Evolutionary conservation across 1,284 basidiomycete genomes (phyloP).

Genomic region (Trichosporon faecale): DNA sequence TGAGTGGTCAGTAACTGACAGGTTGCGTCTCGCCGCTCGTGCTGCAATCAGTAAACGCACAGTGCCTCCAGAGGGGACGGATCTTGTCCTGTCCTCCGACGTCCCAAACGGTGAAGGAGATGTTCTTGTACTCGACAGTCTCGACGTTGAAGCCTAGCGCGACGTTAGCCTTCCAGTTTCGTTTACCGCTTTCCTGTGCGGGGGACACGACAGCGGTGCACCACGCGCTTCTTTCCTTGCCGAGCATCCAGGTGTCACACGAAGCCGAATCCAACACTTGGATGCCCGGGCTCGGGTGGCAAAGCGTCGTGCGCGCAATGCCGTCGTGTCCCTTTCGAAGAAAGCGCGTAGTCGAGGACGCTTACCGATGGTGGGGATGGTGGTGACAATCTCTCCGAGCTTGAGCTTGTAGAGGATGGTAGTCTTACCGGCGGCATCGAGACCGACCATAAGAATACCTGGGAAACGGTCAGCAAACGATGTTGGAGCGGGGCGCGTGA

Average conservation of each 20-base stretch:
- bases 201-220: background rate
- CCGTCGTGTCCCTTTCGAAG: background rate
- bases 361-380: conserved; percentile 76
- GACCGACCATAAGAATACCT: conserved; percentile 74
- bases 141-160: conserved; percentile 82
- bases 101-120: conserved; percentile 99
- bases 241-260: background rate
- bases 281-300: background rate
- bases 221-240: background rate
- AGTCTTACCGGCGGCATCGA: conserved; percentile 95
- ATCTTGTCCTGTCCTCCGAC: conserved; percentile 99
- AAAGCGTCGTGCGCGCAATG: background rate
- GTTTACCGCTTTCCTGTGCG: background rate
- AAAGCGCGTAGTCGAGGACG: background rate
- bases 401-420: conserved; percentile 99
- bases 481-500: background rate
- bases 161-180: background rate
- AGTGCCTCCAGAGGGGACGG: conserved; percentile 91
- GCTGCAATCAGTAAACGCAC: background rate
- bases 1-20: background rate
- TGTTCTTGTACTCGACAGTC: conserved; percentile 99
- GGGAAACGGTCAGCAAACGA: conserved; percentile 14
- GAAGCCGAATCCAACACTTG: background rate
- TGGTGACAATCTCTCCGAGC: conserved; percentile 96
- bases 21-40: background rate